Base-by-base conservation (phyloP, 306 rosid genomes). In the Prunus fruticosa region DNA sequence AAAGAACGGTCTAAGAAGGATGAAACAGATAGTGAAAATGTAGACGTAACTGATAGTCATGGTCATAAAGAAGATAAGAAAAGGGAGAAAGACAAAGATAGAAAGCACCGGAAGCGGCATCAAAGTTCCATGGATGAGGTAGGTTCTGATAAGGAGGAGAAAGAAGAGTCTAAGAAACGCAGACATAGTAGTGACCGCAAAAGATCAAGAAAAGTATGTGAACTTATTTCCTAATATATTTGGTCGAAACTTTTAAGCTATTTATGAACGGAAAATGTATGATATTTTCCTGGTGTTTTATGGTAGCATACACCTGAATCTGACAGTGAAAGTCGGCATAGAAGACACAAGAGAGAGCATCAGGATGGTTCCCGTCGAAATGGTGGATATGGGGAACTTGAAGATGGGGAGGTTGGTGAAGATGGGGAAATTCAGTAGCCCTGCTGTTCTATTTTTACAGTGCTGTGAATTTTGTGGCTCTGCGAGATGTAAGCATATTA, bases 361-460 rank as follows among this genome's bases (percentile, higher is more conserved):
- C 89, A 92, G 53, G 97, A 89, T 64, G 81, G 87, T 67, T 88
- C 95, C 27, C 86, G 93, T 49, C 93, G 85, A 86, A 82, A 66
- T 73, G 91, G 93, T 23, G 94, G 91, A 64, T 72, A 73, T 19
- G 98, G 79, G 25, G 99, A 96, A 53, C 98, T 96, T 78, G 99
- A 96, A 91, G 99, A 96, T 11, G 99, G 99, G 45, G 99, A 96
- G 83, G 88, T 96, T 32, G 98, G 99, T 6, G 98, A 91, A 77
- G 99, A 96, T 77, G 96, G 74, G 28, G 99, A 89, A 85, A 84
- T 84, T 76, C 81, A 88, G 73, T 85, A 79, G 71, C 47, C 50
- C 66, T 69, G 10, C 15, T 60, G 27, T 77, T 61, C 15, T 50
- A 32, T n/a, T 23, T 18, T 58, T 51, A 47, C 57, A 67, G 54